phyloP scores from a whole-genome alignment of 2,329 filamentous ascomycete genomes.

The Penicillium sp. region DNA sequence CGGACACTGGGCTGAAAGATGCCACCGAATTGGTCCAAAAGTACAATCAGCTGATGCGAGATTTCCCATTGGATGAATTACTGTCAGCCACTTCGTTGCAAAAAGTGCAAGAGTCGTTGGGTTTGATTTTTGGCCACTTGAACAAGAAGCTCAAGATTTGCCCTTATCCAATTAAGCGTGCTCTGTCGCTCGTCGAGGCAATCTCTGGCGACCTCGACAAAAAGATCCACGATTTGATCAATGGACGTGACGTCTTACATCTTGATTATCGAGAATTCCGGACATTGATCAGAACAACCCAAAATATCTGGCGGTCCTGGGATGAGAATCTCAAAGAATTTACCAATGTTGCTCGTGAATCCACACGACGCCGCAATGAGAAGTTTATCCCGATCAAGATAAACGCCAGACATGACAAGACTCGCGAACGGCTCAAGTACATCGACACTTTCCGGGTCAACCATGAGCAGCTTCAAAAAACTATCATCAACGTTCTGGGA shows the following conservation, averaged over 20 bases:
- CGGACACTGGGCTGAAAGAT: constrained; percentile 93
- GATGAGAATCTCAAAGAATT: constrained; percentile 97
- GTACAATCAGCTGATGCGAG: constrained; percentile 97
- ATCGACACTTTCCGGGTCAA: constrained; percentile 92
- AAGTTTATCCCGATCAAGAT: constrained; percentile 99
- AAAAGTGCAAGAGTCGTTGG: constrained; percentile 83
- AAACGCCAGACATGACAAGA: constrained; percentile 74
- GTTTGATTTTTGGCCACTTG: constrained; percentile 84
- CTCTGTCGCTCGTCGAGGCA: constrained; percentile 88
- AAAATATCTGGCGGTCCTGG: constrained; percentile 85
- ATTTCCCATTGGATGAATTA: constrained; percentile 92
- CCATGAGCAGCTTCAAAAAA: constrained; percentile 93
- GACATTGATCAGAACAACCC: constrained; percentile 73
- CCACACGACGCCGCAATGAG: constrained; percentile 86
- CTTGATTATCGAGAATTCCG: constrained; percentile 88
- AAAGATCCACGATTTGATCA: constrained; percentile 76
- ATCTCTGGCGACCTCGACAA: constrained; percentile 90
- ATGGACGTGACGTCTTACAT: constrained; percentile 82
- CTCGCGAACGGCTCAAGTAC: constrained; percentile 86
- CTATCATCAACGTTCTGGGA: constrained; percentile 93
- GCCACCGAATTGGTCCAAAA: constrained; percentile 94
- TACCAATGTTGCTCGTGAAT: constrained; percentile 92
- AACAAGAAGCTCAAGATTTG: constrained; percentile 98
- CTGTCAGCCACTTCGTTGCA: constrained; percentile 82
- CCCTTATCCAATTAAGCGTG: constrained; percentile 87